Evolutionary conservation across 257 asterid species (phyloP), one percentile per base, ranked within the genome.

Genomic region (Catharanthus roseus): DNA sequence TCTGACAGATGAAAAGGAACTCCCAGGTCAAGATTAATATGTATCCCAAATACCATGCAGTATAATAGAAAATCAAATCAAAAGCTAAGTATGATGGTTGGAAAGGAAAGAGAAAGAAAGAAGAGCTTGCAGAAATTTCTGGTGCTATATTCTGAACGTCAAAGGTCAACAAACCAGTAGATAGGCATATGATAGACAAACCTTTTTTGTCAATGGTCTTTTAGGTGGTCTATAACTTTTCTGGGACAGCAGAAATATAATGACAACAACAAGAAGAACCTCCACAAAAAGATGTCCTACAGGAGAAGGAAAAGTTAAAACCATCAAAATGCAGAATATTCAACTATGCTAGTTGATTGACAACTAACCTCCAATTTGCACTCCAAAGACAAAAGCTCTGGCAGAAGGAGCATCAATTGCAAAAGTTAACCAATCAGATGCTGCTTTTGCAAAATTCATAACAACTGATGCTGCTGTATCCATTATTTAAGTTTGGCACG

Each of bases 191-290:
- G 41, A 19, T n/a, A 13, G 39, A 56, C 77, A 61, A 69, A 93
- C 99, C 99, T 86, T 91, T 79, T 86, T 70, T 21, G 97, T 91
- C 81, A 93, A 71, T 56, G 99, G 99, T 74, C 96, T 89, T 83
- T 93, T 93, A 49, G 99, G 99, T 71, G 99, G 99, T 83, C 85
- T 89, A 79, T 93, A 93, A 86, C 97, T 91, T 73, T 88, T 91
- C 75, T 89, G 97, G 18, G 96, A 85, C 13, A 93, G 84, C 76
- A 93, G 93, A 81, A 85, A 89, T 76, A 89, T 82, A 70, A 93
- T 91, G 71, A 91, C 97, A 50, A 93, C 88, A 28, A 93, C 73
- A 69, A 93, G 97, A 82, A 91, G 88, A 68, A 95, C 97, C 82
- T 93, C 99, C 76, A 93, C 85, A 69, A 93, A 85, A 24, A 93